phyloP scores from a whole-genome alignment of 805 yeast species.

The Blastobotrys robertii region DNA sequence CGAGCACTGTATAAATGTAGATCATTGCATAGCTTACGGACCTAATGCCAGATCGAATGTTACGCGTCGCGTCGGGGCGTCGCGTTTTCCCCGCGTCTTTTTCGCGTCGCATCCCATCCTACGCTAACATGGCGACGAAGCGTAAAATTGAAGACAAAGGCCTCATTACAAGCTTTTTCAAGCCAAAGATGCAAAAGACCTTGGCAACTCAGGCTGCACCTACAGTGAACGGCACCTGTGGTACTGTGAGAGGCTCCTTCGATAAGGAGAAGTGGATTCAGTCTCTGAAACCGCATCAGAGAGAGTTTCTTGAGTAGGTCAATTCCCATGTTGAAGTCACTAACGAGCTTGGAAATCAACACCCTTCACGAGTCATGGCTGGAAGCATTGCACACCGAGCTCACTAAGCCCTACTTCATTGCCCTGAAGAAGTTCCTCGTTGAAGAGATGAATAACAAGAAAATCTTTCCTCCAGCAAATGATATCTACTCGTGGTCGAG shows the following conservation, averaged over 20 bases:
- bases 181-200: slow-evolving; percentile 8
- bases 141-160: neutral
- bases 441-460: slow-evolving; percentile 36
- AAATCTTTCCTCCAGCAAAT: slow-evolving; percentile 67
- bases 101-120: neutral
- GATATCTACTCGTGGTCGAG: slow-evolving; percentile 90
- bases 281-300: slow-evolving; percentile 39
- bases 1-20: no score
- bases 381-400: slow-evolving; percentile 51
- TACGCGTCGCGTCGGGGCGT: neutral
- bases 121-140: neutral
- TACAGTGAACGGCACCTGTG: no score
- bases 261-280: slow-evolving; percentile 44
- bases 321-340: neutral
- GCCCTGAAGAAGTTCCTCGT: slow-evolving; percentile 54
- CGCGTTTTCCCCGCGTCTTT: neutral
- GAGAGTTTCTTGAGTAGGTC: slow-evolving; percentile 35
- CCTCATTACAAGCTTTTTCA: slow-evolving; percentile 13
- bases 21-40: no score
- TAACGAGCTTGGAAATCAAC: slow-evolving; percentile 42
- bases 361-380: slow-evolving; percentile 78
- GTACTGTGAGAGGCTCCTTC: slow-evolving; percentile 27
- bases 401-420: slow-evolving; percentile 79
- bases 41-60: no score
- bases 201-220: neutral